Conservation (phyloP, 441 rosid genomes). For the Mallotus repandus region DNA sequence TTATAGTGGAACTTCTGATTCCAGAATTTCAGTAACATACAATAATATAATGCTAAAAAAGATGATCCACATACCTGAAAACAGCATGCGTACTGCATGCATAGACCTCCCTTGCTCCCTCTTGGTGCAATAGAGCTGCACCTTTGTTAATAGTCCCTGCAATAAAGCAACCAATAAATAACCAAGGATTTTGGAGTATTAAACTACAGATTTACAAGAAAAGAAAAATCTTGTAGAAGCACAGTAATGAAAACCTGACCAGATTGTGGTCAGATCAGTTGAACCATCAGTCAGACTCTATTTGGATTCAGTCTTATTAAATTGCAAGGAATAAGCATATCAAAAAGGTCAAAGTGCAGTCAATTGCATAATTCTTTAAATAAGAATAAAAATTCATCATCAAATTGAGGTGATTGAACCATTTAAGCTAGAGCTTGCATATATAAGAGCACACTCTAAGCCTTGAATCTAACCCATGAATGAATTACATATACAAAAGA, state of each 20-base stretch:
- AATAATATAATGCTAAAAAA: conserved; percentile 8
- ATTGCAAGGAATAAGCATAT: not conserved
- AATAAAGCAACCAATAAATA: conserved; percentile 15
- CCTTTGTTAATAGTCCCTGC: conserved; percentile 91
- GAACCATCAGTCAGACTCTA: not conserved
- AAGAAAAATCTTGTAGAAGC: not conserved
- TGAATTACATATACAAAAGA: not conserved
- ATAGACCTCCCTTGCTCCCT: conserved; percentile 95
- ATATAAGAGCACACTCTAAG: not conserved
- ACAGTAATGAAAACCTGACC: not conserved
- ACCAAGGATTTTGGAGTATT: not conserved
- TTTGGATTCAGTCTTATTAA: too few species aligned
- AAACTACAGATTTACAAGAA: not conserved
- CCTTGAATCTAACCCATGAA: not conserved
- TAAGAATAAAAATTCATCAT: not conserved
- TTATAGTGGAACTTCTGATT: conserved; percentile 12
- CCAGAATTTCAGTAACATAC: conserved; percentile 6
- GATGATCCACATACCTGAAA: conserved; percentile 56
- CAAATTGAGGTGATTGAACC: not conserved
- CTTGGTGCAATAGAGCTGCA: conserved; percentile 92
- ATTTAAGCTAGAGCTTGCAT: not conserved
- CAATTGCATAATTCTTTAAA: not conserved
- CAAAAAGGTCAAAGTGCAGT: conserved; percentile 2
- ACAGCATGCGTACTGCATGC: conserved; percentile 98
- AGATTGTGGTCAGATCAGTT: not conserved